These are phyloP conservation scores for Phalaenopsis equestris DNA, from an alignment of 106 monocot species.

Conservation along the genomic window DNA sequence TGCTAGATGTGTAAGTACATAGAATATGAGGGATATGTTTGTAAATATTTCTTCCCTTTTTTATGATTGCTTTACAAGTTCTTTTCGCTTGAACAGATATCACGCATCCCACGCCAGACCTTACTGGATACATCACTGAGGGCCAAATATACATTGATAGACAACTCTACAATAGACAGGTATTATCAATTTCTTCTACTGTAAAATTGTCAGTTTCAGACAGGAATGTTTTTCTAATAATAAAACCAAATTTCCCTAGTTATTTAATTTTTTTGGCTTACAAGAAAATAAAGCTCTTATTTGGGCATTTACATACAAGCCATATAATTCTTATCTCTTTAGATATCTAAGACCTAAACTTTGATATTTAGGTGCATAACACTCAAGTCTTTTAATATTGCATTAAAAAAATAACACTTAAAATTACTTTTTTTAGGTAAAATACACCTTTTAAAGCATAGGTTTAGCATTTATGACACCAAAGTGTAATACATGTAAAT, in stretches of 20 bases:
- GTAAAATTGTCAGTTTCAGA: too few relatives aligned
- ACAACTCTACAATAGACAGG: constrained; percentile 96
- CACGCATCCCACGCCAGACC: constrained; percentile 98
- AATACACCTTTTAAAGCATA: too few relatives aligned
- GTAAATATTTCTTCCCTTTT: not conserved
- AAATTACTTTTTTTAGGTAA: too few relatives aligned
- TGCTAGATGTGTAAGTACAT: too few relatives aligned
- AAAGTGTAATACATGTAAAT: not conserved
- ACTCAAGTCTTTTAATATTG: not conserved
- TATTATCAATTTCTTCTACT: constrained; percentile 3
- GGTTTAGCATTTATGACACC: not conserved
- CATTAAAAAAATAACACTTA: too few relatives aligned
- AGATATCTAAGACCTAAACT: too few relatives aligned
- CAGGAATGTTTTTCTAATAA: too few relatives aligned
- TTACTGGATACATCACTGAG: constrained; percentile 98
- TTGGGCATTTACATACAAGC: not conserved
- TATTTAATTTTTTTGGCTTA: not conserved
- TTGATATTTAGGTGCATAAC: not conserved
- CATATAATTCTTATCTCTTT: too few relatives aligned
- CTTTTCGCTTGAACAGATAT: constrained; percentile 52
- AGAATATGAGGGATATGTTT: too few relatives aligned
- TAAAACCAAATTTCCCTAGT: too few relatives aligned
- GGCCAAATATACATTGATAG: constrained; percentile 98
- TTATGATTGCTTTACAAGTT: not conserved
- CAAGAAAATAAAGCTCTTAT: too few relatives aligned